Percentiles rank a stretch among this genome's conserved stretches.
These are phyloP conservation scores for Besnoitia besnoiti DNA, from an alignment of 169 alveolate genomes.

Conservation along the genomic window DNA sequence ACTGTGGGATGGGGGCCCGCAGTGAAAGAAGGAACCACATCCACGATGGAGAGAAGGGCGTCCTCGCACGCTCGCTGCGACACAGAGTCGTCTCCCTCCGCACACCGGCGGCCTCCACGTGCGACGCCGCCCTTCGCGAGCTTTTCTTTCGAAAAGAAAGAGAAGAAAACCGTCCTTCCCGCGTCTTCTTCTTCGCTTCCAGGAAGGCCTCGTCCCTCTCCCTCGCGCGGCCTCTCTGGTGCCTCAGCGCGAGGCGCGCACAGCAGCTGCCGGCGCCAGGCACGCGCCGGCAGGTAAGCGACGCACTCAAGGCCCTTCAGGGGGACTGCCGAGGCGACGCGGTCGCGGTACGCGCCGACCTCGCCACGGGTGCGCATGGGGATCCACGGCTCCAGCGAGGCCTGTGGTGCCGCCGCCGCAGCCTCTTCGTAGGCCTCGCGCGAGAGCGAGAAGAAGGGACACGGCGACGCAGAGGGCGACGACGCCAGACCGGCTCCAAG, in stretches of 20 bases:
- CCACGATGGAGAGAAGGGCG: neutral
- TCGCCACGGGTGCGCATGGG: neutral
- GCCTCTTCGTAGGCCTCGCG: constrained; percentile 16
- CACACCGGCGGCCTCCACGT: neutral
- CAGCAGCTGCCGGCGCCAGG: neutral
- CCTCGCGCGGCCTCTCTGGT: too few relatives aligned
- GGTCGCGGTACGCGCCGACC: neutral
- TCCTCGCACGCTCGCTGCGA: neutral
- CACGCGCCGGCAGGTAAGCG: constrained; percentile 11
- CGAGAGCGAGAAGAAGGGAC: neutral
- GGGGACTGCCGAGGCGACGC: neutral
- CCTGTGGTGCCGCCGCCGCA: neutral
- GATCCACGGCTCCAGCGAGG: neutral
- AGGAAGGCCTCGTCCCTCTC: neutral
- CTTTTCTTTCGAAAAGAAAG: neutral
- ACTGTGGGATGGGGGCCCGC: neutral
- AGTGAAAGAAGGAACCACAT: neutral
- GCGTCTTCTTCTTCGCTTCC: neutral
- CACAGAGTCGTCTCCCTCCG: neutral
- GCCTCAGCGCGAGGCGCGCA: neutral
- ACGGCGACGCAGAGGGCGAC: neutral
- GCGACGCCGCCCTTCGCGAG: neutral
- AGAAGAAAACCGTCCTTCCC: neutral
- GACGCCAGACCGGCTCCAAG: too few relatives aligned
- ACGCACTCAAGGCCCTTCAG: neutral